A percentile compares a stretch with the other conserved stretches of the same genome.
These are phyloP conservation scores for Cordia subcordata DNA, from an alignment of 257 asterid species.

Conservation along the genomic window DNA sequence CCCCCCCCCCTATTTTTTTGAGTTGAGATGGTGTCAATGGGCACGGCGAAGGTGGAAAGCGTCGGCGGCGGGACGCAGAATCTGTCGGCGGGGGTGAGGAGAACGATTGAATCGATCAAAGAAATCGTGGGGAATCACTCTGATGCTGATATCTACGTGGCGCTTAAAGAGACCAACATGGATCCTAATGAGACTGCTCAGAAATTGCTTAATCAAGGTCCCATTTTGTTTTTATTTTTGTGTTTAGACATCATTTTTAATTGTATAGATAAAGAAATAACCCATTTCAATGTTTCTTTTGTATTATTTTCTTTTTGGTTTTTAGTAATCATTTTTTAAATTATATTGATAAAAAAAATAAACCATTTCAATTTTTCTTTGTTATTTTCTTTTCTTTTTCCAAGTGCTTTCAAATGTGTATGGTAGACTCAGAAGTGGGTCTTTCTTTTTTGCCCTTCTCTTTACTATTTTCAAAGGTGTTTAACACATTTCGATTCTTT, in stretches of 20 bases:
- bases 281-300: conserved; percentile 1
- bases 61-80: conserved; percentile 48
- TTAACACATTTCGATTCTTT: not conserved
- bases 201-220: conserved; percentile 87
- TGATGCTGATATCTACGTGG: conserved; percentile 78
- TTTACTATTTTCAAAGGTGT: too few relatives aligned
- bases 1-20: not conserved
- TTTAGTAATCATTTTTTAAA: not conserved
- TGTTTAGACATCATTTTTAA: not conserved
- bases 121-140: conserved; percentile 84
- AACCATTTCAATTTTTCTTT: too few relatives aligned
- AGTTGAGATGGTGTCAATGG: conserved; percentile 56
- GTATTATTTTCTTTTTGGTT: not conserved
- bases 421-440: too few relatives aligned
- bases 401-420: too few relatives aligned
- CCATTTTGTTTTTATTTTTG: not conserved
- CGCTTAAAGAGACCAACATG: conserved; percentile 83
- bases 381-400: too few relatives aligned
- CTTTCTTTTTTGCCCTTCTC: too few relatives aligned
- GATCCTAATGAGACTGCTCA: conserved; percentile 96
- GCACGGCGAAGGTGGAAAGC: conserved; percentile 30
- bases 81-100: conserved; percentile 71
- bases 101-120: conserved; percentile 72
- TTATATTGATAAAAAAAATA: too few relatives aligned
- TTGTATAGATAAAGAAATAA: not conserved